These are phyloP conservation scores for Graphilbum sp. DNA, from an alignment of 2,329 filamentous ascomycete species.

Conservation along the genomic window DNA sequence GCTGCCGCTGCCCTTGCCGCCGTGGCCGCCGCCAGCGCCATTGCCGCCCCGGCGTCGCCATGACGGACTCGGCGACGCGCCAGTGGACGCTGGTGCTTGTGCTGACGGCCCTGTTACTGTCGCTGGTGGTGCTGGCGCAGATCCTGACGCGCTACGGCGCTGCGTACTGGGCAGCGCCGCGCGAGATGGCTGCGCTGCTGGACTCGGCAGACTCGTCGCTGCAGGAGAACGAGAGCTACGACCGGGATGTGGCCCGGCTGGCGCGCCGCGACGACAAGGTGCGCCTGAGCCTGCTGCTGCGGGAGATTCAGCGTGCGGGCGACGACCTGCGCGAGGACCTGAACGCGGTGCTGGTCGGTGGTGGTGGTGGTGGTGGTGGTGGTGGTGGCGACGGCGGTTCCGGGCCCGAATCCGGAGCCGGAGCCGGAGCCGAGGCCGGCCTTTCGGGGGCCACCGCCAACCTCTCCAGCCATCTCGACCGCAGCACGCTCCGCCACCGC, in stretches of 20 bases:
- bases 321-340: slow-evolving; percentile 46
- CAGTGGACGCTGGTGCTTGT: slow-evolving; percentile 42
- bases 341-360: slow-evolving; percentile 31
- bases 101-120: slow-evolving; percentile 39
- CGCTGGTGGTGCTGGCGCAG: slow-evolving; percentile 36
- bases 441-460: too few relatives aligned
- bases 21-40: neutral
- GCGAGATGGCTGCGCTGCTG: slow-evolving; percentile 39
- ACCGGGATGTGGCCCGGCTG: slow-evolving; percentile 40
- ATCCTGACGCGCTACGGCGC: slow-evolving; percentile 32
- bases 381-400: too few relatives aligned
- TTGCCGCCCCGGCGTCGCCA: slow-evolving; percentile 13
- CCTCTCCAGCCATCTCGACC: too few relatives aligned
- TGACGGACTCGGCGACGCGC: slow-evolving; percentile 33
- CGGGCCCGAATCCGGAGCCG: too few relatives aligned
- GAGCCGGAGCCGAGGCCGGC: too few relatives aligned
- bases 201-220: slow-evolving; percentile 46
- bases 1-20: neutral
- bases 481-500: neutral
- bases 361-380: slow-evolving; percentile 13
- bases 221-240: slow-evolving; percentile 47
- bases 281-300: slow-evolving; percentile 37
- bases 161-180: slow-evolving; percentile 41
- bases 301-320: slow-evolving; percentile 43
- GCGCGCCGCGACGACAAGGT: slow-evolving; percentile 45